These are phyloP conservation scores for Cryphonectria nitschkei DNA, from an alignment of 2,329 filamentous ascomycete genomes.

Conservation along the genomic window DNA sequence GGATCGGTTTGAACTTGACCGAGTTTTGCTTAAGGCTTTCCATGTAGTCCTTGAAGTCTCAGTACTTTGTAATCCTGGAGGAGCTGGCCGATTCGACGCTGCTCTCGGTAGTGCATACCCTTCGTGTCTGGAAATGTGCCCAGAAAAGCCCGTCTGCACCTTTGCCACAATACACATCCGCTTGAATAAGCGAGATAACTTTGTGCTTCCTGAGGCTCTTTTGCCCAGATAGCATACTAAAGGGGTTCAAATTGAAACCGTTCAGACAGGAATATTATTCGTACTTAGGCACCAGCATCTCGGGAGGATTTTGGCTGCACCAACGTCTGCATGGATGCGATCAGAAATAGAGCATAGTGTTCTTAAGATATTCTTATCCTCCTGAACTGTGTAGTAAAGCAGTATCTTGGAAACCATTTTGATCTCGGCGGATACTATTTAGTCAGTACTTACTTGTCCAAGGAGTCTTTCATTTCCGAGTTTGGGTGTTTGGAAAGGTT, in stretches of 20 bases:
- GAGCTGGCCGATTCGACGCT: no score
- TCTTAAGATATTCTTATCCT: neutral
- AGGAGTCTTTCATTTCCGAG: neutral
- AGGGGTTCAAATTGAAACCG: neutral
- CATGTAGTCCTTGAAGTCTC: no score
- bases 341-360: neutral
- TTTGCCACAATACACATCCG: neutral
- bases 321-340: neutral
- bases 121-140: neutral
- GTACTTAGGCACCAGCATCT: neutral
- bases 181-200: neutral
- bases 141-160: neutral
- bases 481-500: neutral
- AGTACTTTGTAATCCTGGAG: no score
- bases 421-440: neutral
- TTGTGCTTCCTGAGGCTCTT: neutral
- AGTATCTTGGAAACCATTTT: neutral
- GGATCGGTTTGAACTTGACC: no score
- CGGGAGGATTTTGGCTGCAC: neutral
- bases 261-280: neutral
- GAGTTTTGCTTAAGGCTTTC: no score
- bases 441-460: neutral
- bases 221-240: neutral
- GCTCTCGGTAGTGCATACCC: no score
- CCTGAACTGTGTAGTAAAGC: neutral